Evolutionary conservation across 2,329 filamentous ascomycete species (phyloP).

Genomic region (Xylaria sp.): DNA sequence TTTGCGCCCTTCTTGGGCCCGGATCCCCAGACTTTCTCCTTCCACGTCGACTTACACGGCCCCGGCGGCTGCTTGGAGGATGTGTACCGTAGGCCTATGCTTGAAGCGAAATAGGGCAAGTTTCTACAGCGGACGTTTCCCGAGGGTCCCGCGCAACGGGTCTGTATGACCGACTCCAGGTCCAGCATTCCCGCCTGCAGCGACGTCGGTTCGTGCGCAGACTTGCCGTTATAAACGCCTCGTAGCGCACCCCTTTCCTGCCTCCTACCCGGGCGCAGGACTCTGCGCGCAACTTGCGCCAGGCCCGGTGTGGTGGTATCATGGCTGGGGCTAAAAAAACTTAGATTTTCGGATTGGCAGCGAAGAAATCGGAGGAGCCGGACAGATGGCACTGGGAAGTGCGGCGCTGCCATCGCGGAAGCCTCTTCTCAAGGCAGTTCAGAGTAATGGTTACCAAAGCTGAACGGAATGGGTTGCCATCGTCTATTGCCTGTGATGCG

Average conservation of each 20-base stretch:
- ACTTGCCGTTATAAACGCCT: slow-evolving; percentile 4
- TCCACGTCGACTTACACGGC: slow-evolving; percentile 44
- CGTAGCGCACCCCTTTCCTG: slow-evolving; percentile 30
- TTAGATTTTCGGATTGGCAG: slow-evolving; percentile 65
- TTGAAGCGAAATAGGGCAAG: slow-evolving; percentile 16
- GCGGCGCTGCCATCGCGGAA: slow-evolving; percentile 49
- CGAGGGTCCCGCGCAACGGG: slow-evolving; percentile 11
- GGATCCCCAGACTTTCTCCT: slow-evolving; percentile 53
- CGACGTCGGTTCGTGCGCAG: slow-evolving; percentile 12
- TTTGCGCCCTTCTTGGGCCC: slow-evolving; percentile 41
- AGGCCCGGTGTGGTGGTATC: slow-evolving; percentile 4
- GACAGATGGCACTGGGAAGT: slow-evolving; percentile 53
- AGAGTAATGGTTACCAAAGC: slow-evolving; percentile 9
- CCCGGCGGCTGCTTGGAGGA: slow-evolving; percentile 33
- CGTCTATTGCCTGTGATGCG: background rate
- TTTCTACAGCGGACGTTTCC: slow-evolving; percentile 9
- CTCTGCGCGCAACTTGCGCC: slow-evolving; percentile 17
- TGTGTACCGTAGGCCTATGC: slow-evolving; percentile 31
- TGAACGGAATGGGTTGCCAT: slow-evolving; percentile 11
- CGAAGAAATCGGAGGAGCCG: slow-evolving; percentile 73
- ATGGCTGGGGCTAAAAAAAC: slow-evolving; percentile 51
- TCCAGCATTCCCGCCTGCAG: slow-evolving; percentile 32
- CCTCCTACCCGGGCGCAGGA: slow-evolving; percentile 31
- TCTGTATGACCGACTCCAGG: slow-evolving; percentile 26
- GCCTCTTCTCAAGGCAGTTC: slow-evolving; percentile 1